These are phyloP conservation scores for Kazachstania taianensis DNA, from an alignment of 805 yeast genomes.

Conservation along the genomic window DNA sequence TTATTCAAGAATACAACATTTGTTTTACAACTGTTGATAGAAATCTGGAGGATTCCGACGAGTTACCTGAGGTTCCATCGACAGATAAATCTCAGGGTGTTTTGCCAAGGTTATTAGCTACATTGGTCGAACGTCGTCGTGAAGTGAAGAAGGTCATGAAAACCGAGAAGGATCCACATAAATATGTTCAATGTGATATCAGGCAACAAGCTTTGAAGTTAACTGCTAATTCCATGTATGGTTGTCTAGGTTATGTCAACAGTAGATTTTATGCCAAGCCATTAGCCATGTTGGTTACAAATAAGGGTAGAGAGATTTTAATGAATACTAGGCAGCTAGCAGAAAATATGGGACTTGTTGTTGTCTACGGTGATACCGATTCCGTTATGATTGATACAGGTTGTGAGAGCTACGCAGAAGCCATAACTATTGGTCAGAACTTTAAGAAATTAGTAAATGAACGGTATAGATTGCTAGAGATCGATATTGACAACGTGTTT, in stretches of 20 bases:
- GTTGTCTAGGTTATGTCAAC: conserved; percentile 87
- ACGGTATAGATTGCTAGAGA: conserved; percentile 75
- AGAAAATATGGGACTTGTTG: conserved; percentile 70
- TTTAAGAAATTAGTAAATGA: conserved; percentile 83
- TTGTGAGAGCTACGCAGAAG: conserved; percentile 55
- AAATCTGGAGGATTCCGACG: conserved; percentile 43
- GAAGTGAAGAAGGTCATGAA: conserved; percentile 84
- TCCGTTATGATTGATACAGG: conserved; percentile 97
- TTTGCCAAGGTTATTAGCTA: conserved; percentile 71
- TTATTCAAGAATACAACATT: conserved; percentile 92
- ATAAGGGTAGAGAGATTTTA: conserved; percentile 89
- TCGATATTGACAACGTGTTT: conserved; percentile 91
- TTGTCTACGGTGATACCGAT: conserved; percentile 97
- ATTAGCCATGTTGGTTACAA: conserved; percentile 88
- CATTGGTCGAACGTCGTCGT: conserved; percentile 81
- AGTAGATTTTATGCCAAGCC: conserved; percentile 95
- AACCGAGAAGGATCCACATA: conserved; percentile 53
- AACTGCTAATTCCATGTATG: conserved; percentile 99
- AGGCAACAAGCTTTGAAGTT: conserved; percentile 92
- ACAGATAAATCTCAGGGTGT: conserved; percentile 60
- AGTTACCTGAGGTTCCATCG: conserved; percentile 60
- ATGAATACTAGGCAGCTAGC: conserved; percentile 90
- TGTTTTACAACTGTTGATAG: conserved; percentile 93
- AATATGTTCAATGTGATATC: conserved; percentile 80
- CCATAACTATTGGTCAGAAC: conserved; percentile 70